Evolutionary conservation across 257 asterid species (phyloP), one percentile per base, ranked within the genome.

Genomic region (Ilex asprella): DNA sequence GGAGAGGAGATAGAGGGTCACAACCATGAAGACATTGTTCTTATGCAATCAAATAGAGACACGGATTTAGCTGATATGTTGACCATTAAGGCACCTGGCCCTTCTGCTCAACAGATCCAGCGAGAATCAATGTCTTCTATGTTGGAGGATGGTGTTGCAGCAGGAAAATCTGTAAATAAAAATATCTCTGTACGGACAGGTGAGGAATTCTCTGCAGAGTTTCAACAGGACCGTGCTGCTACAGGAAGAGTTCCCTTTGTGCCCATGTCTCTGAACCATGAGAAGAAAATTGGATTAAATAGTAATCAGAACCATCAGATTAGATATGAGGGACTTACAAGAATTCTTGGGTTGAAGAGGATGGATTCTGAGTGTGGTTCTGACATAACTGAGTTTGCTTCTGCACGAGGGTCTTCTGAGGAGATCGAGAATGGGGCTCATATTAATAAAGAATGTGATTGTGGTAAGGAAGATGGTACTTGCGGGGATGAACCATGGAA

Each of bases 321-420:
- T 68, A 77, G 78, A 74, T 82, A 80, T 14, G 95, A 80, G 79
- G 88, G 84, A 58, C 83, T 82, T 64, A 79, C 82, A 12, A 66
- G 81, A 70, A 70, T 80, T 78, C 88, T 84, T 71, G 86, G 91
- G 47, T 70, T 87, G 75, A 32, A 70, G 58, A 79, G 88, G 73
- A 72, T 71, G 85, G 87, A 87, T 70, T 87, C 92, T 55, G 89
- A 78, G 55, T 80, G 87, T 61, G 76, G 81, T 55, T 80, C 88
- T 51, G 88, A 77, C 62, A 35, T 66, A 63, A 65, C 71, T 30
- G 92, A 80, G 66, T 73, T 67, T 62, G 68, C 81, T 72, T 84
- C 86, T 50, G 82, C 83, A 35, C 72, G 67, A 66, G 89, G 87
- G 51, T 82, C 85, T 56, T 64, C 16, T n/a, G 60, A 74, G 1